Base-by-base conservation (phyloP, 1,284 basidiomycete genomes). In the Mycosarcoma maydis region DNA sequence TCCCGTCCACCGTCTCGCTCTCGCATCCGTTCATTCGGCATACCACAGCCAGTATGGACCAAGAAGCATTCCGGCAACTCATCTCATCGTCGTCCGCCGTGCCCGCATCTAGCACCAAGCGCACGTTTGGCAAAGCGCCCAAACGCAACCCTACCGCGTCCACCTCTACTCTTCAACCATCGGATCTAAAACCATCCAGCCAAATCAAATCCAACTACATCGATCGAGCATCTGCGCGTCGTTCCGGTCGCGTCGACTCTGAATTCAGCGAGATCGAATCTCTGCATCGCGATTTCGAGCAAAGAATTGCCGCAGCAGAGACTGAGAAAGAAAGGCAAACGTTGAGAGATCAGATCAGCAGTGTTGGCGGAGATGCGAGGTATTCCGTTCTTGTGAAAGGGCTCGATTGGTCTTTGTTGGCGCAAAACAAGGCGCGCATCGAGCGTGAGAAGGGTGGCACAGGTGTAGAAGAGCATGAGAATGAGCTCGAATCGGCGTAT, bases 341-440 rank as follows among this genome's bases (percentile, higher is more conserved):
- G 16, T 83, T 93, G 16, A 90, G 92, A 50, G 86, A 88, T 55
- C 87, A 92, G 78, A 86, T 92, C 39, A 85, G 85, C 40, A 92
- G 92, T 80, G 86, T 94, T 2, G 92, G 92, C n/a, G 92, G 92
- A 30, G 92, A 95, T 81, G 87, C 88, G 37, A 87, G 89, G 50
- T 91, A 94, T 80, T 89, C 90, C 3, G 87, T 94, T 41, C 87
- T 94, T 4, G 91, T 94, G 36, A 94, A 92, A 75, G 91, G 93
- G n/a, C 87, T 96, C 29, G 93, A 96, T 78, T 87, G 89, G 78
- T 89, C 91, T 0, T 86, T 95, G 4, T 84, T 96, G 8, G 90
- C 92, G 73, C 90, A 92, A 75, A 89, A 91, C 70, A 91, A 88
- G 82, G 90, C 90, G 0, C 56, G 72, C 43, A 58, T 84, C n/a